These are phyloP conservation scores for Colletotrichum agaves DNA, from an alignment of 2,329 filamentous ascomycete genomes.

Conservation along the genomic window DNA sequence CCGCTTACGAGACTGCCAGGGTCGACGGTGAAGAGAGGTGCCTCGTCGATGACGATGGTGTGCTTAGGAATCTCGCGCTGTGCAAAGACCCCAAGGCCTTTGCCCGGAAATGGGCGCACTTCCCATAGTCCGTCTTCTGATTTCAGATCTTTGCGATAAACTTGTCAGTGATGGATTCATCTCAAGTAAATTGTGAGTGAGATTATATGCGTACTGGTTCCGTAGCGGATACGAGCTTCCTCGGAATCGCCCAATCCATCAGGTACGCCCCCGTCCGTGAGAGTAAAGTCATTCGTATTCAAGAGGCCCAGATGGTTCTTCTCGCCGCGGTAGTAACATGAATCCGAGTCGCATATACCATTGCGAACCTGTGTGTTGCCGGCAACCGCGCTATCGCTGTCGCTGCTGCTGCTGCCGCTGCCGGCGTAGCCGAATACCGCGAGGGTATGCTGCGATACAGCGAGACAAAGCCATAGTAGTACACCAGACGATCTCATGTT, in stretches of 20 bases:
- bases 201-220: conserved; percentile 4
- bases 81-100: conserved; percentile 55
- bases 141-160: conserved; percentile 18
- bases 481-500: conserved; percentile 28
- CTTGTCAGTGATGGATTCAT: background rate
- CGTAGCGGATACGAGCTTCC: conserved; percentile 27
- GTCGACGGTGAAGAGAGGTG: conserved; percentile 47
- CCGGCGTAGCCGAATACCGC: conserved; percentile 11
- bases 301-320: background rate
- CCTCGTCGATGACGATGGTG: conserved; percentile 52
- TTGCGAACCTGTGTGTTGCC: conserved; percentile 7
- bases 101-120: conserved; percentile 46
- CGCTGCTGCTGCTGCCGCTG: background rate
- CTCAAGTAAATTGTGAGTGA: background rate
- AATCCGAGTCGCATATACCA: conserved; percentile 8
- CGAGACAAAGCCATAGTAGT: conserved; percentile 24
- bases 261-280: conserved; percentile 6
- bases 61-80: conserved; percentile 47
- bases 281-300: background rate
- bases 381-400: too few relatives aligned
- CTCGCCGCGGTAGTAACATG: background rate
- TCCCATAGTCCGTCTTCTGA: conserved; percentile 39
- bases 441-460: background rate
- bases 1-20: conserved; percentile 43
- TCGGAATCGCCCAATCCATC: conserved; percentile 19